Evolutionary conservation across 1,284 basidiomycete species (phyloP), one percentile per base, ranked within the genome.

Genomic region (Rhodotorula sp.): DNA sequence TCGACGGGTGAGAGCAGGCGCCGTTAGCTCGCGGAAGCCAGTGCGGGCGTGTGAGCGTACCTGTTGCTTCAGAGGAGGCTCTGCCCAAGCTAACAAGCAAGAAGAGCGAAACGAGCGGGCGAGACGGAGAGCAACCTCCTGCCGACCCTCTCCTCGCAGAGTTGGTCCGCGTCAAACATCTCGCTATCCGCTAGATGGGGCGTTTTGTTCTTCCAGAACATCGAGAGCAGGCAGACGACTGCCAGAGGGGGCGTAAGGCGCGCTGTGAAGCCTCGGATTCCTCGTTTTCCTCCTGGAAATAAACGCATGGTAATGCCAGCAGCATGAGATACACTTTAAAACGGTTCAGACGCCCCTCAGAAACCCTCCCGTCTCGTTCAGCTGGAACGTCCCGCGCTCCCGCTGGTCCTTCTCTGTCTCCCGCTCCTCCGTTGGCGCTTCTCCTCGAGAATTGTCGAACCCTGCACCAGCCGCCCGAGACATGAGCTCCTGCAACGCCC

Each of bases 331-430:
- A 16, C n/a, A 28, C 18, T 22, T 37, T 37, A 31, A 10, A 55
- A 8, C 13, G 46, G 16, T 4, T 52, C 34, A 60, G 16, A 40
- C 26, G 11, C 58, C 64, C 0, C 53, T 44, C 8, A 65, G 47
- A 37, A 65, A 65, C 8, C 64, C 64, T 46, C 64, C 59, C 40
- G 55, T 65, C 31, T 55, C 64, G 51, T 44, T 47, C 52, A 65
- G 53, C n/a, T 30, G 13, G 50, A 50, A 65, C 53, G 47, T 4
- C 59, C 50, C 57, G 22, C 18, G n/a, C 47, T 11, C 52, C 59
- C 37, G n/a, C 59, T n/a, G 58, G n/a, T 40, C 47, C 46, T 44
- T 8, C 64, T 55, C 57, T 16, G n/a, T 26, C 47, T 11, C 52
- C 59, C 37, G n/a, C 64, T n/a, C 64, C 51, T 40, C 47, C 46